Percentiles rank a stretch among this genome's conserved stretches.
These are phyloP conservation scores for Mycosphaerella sp. DNA, from an alignment of 2,329 filamentous ascomycete species.

Conservation along the genomic window DNA sequence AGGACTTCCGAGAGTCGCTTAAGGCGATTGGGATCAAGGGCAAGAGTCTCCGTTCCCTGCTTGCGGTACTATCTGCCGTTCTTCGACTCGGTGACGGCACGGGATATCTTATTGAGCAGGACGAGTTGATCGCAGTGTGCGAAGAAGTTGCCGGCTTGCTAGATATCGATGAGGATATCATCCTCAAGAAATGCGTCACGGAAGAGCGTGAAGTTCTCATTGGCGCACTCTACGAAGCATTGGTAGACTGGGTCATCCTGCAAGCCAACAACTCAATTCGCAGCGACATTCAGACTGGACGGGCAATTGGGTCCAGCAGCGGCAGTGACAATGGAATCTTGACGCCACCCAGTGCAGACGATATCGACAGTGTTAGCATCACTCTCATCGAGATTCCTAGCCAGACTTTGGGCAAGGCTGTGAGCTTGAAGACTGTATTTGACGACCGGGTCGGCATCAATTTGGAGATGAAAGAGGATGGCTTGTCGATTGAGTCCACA, in stretches of 20 bases:
- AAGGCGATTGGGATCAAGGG: conserved; percentile 95
- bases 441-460: conserved; percentile 93
- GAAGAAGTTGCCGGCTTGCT: conserved; percentile 84
- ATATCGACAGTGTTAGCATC: conserved; percentile 77
- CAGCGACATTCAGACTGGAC: conserved; percentile 62
- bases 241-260: conserved; percentile 89
- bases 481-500: conserved; percentile 65
- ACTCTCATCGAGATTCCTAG: conserved; percentile 82
- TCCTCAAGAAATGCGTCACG: conserved; percentile 72
- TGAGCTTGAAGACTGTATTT: conserved; percentile 85
- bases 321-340: conserved; percentile 55
- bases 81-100: conserved; percentile 88
- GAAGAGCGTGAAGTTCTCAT: conserved; percentile 79
- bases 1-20: conserved; percentile 81
- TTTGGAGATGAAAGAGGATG: conserved; percentile 93
- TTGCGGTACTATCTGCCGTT: conserved; percentile 78
- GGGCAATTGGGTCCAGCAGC: conserved; percentile 60
- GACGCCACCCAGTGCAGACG: conserved; percentile 59
- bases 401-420: conserved; percentile 72
- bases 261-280: conserved; percentile 84
- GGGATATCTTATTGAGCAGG: conserved; percentile 76
- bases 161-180: conserved; percentile 77
- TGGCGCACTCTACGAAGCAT: conserved; percentile 80
- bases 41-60: conserved; percentile 69
- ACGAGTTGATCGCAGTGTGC: conserved; percentile 76